Evolutionary conservation across 352 stramenopile genomes (phyloP).

Genomic region (Phytophthora tentaculata): DNA sequence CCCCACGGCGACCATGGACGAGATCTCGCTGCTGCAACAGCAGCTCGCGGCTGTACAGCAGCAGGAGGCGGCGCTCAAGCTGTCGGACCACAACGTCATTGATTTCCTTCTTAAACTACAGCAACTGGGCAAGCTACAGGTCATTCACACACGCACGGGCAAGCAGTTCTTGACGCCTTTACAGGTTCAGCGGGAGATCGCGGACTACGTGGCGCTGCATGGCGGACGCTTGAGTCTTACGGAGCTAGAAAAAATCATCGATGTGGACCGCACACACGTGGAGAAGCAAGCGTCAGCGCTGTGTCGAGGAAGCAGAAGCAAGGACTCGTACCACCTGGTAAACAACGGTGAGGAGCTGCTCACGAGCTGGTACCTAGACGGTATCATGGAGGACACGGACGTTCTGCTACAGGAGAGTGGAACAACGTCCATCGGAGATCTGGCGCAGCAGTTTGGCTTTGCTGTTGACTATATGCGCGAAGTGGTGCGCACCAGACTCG

Average conservation of each 20-base stretch:
- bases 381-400: slow-evolving; percentile 86
- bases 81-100: slow-evolving; percentile 86
- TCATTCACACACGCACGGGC: slow-evolving; percentile 81
- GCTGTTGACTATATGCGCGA: slow-evolving; percentile 86
- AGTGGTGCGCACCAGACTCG: slow-evolving; percentile 67
- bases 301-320: slow-evolving; percentile 36
- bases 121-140: slow-evolving; percentile 73
- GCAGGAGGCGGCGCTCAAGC: slow-evolving; percentile 76
- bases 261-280: slow-evolving; percentile 77
- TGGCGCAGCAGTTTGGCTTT: slow-evolving; percentile 86
- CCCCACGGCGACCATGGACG: slow-evolving; percentile 60
- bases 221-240: slow-evolving; percentile 69
- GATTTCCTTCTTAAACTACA: slow-evolving; percentile 83
- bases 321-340: slow-evolving; percentile 60
- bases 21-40: slow-evolving; percentile 82
- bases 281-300: slow-evolving; percentile 66
- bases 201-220: slow-evolving; percentile 72
- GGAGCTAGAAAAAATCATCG: slow-evolving; percentile 70
- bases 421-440: slow-evolving; percentile 66
- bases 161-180: slow-evolving; percentile 82
- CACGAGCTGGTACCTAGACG: slow-evolving; percentile 83
- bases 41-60: slow-evolving; percentile 83
- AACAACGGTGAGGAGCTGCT: slow-evolving; percentile 83
- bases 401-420: slow-evolving; percentile 77
- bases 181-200: slow-evolving; percentile 78